Evolutionary conservation across 306 rosid genomes (phyloP), one percentile per base, ranked within the genome.

Genomic region (Quercus wislizeni): DNA sequence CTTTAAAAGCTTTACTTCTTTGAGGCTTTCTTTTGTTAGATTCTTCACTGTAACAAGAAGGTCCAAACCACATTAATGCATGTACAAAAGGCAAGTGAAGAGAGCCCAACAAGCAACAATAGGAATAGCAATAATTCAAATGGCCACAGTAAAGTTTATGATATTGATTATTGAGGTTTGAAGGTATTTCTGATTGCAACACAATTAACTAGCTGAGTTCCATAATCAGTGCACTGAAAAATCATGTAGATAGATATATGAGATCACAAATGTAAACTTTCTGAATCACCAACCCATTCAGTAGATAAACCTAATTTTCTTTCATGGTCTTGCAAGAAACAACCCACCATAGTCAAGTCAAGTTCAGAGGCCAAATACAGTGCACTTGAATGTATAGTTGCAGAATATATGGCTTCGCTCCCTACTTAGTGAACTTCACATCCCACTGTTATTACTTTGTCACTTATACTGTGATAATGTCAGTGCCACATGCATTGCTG

Each of bases 1-100:
- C 94, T 85, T 81, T 88, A n/a, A 84, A 74, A 79, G 87, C 92
- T 85, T 82, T 92, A 81, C 76, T 88, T 87, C 85, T 91, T 76
- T 76, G 97, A 81, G 77, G 49, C 89, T 91, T 90, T 83, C 93
- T 88, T 86, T 88, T 90, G 85, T 78, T 86, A 28, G 83, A 31
- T 23, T 90, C 94, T 38, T 94, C 98, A 82, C 97, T 94, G 93
- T 81, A 85, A 78, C 85, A 80, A 67, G 20, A 83, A 78, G 64
- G 56, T 18, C 76, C 30, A 20, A 56, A 73, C 74, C 61, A 20
- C 54, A 67, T 77, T 43, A 59, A 72, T 20, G 74, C 72, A 55
- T 13, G 35, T 25, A 54, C 31, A 71, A 41, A 59, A 75, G 46
- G 17, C 54, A 73, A 57, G 86, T 27, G 25, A 71, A 57, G 62